phyloP scores from a whole-genome alignment of 768 basidiomycete species.

The Suillus plorans region DNA sequence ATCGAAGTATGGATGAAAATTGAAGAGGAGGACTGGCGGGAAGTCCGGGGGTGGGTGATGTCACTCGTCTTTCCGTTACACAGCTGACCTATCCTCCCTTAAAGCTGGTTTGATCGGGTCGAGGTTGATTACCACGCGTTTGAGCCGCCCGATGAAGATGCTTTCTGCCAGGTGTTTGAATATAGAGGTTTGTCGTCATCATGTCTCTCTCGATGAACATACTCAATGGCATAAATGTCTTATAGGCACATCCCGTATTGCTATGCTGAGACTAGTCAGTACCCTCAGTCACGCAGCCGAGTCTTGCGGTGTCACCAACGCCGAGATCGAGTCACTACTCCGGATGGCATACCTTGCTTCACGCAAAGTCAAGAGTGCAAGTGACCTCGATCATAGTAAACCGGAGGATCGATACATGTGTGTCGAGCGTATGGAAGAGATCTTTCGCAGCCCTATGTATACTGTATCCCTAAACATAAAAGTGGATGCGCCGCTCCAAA shows the following conservation, averaged over 20 bases:
- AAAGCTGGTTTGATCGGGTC: constrained; percentile 17
- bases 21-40: constrained; percentile 25
- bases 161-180: constrained; percentile 18
- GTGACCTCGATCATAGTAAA: background rate
- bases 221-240: background rate
- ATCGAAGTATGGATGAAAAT: constrained; percentile 26
- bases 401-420: background rate
- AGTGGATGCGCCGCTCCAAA: constrained; percentile 17
- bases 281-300: constrained; percentile 19
- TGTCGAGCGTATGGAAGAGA: constrained; percentile 17
- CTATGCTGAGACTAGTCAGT: constrained; percentile 28
- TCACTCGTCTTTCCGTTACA: background rate
- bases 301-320: constrained; percentile 20
- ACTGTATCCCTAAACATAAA: constrained; percentile 13
- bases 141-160: constrained; percentile 10
- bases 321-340: constrained; percentile 27
- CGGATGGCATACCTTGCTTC: constrained; percentile 23
- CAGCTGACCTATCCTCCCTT: background rate
- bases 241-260: constrained; percentile 23
- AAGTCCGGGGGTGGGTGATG: constrained; percentile 17
- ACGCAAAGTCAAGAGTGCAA: constrained; percentile 13
- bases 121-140: constrained; percentile 18
- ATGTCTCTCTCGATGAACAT: background rate
- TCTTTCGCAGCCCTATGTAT: constrained; percentile 23
- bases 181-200: constrained; percentile 15